These are phyloP conservation scores for Cucumis variabilis DNA, from an alignment of 331 rosid species.

Conservation along the genomic window DNA sequence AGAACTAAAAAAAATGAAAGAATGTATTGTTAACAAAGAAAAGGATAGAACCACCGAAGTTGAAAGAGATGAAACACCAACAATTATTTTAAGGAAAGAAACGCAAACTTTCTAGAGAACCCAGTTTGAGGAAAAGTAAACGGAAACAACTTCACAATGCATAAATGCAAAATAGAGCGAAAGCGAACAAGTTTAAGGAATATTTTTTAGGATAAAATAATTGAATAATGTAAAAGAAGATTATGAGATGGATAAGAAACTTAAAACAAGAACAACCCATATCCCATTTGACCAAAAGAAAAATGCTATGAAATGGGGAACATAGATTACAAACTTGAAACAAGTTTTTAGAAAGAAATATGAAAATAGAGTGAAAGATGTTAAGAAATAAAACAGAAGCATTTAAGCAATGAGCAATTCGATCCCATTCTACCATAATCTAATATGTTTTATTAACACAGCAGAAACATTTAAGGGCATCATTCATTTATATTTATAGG, in stretches of 20 bases:
- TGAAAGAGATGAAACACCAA: constrained; percentile 34
- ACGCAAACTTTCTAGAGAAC: constrained; percentile 35
- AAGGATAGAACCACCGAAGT: constrained; percentile 31
- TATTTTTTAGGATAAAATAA: constrained; percentile 41
- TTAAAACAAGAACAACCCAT: constrained; percentile 43
- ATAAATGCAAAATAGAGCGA: constrained; percentile 28
- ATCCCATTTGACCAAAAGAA: constrained; percentile 53
- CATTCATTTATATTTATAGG: background rate
- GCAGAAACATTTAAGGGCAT: background rate
- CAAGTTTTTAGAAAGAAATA: constrained; percentile 51
- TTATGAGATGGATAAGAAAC: constrained; percentile 35
- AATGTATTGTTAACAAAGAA: constrained; percentile 28
- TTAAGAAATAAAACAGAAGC: constrained; percentile 28
- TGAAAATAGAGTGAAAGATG: constrained; percentile 46
- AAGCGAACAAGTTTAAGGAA: constrained; percentile 29
- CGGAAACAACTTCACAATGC: constrained; percentile 34
- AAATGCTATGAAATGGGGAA: constrained; percentile 27
- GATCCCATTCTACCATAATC: background rate
- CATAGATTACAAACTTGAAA: constrained; percentile 72
- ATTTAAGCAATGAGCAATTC: background rate
- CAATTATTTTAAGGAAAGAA: constrained; percentile 25
- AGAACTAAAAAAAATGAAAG: constrained; percentile 20
- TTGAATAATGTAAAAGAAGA: constrained; percentile 28
- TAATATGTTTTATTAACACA: background rate
- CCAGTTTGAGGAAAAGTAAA: constrained; percentile 38